Evolutionary conservation across 2,329 filamentous ascomycete species (phyloP), one percentile per base, ranked within the genome.

Genomic region (Ophiostoma piceae): DNA sequence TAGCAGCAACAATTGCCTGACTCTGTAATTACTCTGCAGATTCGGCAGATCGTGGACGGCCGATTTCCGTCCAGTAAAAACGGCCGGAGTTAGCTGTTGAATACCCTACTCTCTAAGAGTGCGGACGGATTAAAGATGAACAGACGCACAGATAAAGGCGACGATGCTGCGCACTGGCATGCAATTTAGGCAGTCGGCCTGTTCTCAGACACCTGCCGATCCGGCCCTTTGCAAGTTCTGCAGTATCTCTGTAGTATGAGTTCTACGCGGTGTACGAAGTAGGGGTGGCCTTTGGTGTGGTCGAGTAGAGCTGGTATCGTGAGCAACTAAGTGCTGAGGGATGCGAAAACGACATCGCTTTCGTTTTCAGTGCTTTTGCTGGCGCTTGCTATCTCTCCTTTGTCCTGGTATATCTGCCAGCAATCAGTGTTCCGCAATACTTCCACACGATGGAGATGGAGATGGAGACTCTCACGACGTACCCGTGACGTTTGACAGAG

Each of bases 301-400:
- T 29, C 26, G 5, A 6, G 35, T 41, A 11, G 37, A 39, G 39
- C 39, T 14, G 39, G 39, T 41, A 14, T 12, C 39, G 39, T 41
- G 12, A 41, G 14, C 2, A 2, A 14, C 39, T 12, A 14, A 14
- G 39, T 12, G 11, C 11, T 14, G 39, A 14, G 9, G 39, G 51
- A 26, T 57, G 51, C 51, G 51, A 57, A n/a, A 57, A 57, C 22
- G 51, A 26, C 51, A 26, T 57, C 51, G 51, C 51, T 57, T 12
- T 26, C 51, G 51, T 22, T 26, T 57, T 57, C n/a, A 57, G 7
- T 41, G 9, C 39, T 41, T 41, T 3, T 41, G 7, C 9, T 16
- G 16, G 43, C 16, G 19, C 43, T 47, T n/a, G 5, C 35, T 35
- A 35, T 35, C 8, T 35, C 35, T 35, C 35, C 35, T 5, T 35